A percentile compares a stretch with the other conserved stretches of the same genome.
Conservation (phyloP, 2,329 filamentous ascomycete species). For the Helminthosporium solani region DNA sequence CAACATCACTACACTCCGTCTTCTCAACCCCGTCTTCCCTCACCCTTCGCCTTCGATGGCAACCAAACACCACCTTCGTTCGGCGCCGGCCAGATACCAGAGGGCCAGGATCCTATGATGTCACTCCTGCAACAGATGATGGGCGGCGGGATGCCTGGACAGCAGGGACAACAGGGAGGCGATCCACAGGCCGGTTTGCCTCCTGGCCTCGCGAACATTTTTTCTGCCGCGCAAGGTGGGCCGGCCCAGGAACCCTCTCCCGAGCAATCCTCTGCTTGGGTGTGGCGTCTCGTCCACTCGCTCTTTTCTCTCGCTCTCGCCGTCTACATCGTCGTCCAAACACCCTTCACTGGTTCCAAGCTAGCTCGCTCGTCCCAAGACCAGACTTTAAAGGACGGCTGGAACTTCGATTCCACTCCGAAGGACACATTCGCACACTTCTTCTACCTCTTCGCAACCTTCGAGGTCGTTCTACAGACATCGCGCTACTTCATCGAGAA, state of each 20-base stretch:
- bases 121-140: slow-evolving; percentile 76
- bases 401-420: slow-evolving; percentile 35
- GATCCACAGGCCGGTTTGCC: slow-evolving; percentile 37
- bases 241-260: slow-evolving; percentile 34
- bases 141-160: slow-evolving; percentile 44
- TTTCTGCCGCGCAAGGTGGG: slow-evolving; percentile 49
- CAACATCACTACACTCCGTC: slow-evolving; percentile 66
- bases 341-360: slow-evolving; percentile 68
- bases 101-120: slow-evolving; percentile 65
- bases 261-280: slow-evolving; percentile 49
- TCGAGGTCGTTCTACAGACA: slow-evolving; percentile 70
- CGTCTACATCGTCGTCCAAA: slow-evolving; percentile 67
- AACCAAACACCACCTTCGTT: slow-evolving; percentile 21
- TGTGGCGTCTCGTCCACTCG: slow-evolving; percentile 75
- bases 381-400: slow-evolving; percentile 29
- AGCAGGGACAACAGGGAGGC: slow-evolving; percentile 24
- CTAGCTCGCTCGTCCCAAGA: slow-evolving; percentile 50
- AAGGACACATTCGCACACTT: slow-evolving; percentile 55
- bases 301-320: slow-evolving; percentile 69
- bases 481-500: slow-evolving; percentile 70
- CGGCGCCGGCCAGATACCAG: slow-evolving; percentile 21
- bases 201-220: slow-evolving; percentile 46
- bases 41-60: slow-evolving; percentile 36
- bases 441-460: slow-evolving; percentile 80
- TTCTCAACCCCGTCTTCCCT: slow-evolving; percentile 44